These are phyloP conservation scores for Pulicaria dysenterica DNA, from an alignment of 129 eudicot species.

Conservation along the genomic window DNA sequence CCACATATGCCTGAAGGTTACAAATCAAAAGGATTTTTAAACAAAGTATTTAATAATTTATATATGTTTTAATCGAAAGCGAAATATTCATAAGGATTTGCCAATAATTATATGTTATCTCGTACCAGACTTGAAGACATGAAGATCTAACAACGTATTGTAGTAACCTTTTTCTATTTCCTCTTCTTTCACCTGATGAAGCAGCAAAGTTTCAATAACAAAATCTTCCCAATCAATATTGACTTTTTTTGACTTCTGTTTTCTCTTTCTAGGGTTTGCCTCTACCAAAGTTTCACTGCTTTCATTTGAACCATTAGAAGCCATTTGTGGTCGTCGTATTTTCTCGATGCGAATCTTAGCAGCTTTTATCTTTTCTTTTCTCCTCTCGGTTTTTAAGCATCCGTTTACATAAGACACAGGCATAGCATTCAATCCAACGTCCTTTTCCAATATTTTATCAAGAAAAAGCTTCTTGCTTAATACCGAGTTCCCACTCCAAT, in stretches of 20 bases:
- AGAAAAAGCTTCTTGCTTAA: conserved; percentile 60
- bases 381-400: conserved; percentile 33
- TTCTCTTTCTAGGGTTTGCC: conserved; percentile 35
- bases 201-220: conserved; percentile 74
- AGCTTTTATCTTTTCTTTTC: conserved; percentile 57
- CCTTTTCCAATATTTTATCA: conserved; percentile 59
- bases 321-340: conserved; percentile 45
- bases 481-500: conserved; percentile 72
- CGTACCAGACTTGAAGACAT: conserved; percentile 40
- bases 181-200: conserved; percentile 65
- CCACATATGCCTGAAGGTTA: conserved; percentile 34
- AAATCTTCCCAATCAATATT: conserved; percentile 80
- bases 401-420: conserved; percentile 67
- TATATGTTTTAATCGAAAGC: too few species aligned
- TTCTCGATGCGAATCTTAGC: conserved; percentile 61
- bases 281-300: neutral
- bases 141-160: conserved; percentile 64
- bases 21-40: too few species aligned
- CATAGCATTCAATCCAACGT: conserved; percentile 60
- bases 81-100: too few species aligned
- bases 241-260: conserved; percentile 20
- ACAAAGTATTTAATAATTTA: too few species aligned
- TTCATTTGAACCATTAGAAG: conserved; percentile 12
- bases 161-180: conserved; percentile 78
- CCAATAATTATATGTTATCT: too few species aligned